Percentiles rank a stretch among this genome's conserved stretches.
Evolutionary conservation across 2,329 filamentous ascomycete genomes (phyloP).

Genomic region (Paracorniculantispora psalliotae): DNA sequence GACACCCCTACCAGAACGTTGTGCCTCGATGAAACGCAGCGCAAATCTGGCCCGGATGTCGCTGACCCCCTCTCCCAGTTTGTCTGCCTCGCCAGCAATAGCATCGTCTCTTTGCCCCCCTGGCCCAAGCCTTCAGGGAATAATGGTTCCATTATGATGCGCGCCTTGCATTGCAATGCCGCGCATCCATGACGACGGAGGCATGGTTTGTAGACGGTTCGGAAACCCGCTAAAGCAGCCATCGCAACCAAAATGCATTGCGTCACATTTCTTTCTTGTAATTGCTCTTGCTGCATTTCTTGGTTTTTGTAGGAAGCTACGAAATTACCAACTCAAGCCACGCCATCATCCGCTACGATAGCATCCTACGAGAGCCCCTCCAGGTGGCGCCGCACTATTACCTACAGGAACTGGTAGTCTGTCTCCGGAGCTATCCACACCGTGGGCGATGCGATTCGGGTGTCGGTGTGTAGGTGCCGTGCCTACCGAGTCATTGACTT

Average conservation of each 20-base stretch:
- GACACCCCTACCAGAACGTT: constrained; percentile 2
- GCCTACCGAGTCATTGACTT: not conserved
- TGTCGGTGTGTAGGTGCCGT: not conserved
- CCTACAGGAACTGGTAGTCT: not conserved
- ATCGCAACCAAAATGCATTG: not conserved
- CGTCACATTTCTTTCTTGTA: not conserved
- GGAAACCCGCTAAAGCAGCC: not conserved
- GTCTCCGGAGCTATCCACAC: not conserved
- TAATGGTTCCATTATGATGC: not conserved
- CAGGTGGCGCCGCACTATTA: not conserved
- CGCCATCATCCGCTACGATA: not conserved
- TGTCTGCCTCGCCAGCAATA: not conserved
- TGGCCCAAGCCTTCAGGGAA: not conserved
- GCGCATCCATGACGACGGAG: not conserved
- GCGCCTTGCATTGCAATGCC: not conserved
- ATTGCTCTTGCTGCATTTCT: not conserved
- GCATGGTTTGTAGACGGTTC: not conserved
- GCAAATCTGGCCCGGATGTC: constrained; percentile 3
- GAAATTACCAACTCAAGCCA: not conserved
- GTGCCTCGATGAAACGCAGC: not conserved
- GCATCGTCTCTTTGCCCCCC: no score
- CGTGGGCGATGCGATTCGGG: not conserved
- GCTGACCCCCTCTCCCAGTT: not conserved
- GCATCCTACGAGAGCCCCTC: not conserved
- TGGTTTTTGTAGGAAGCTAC: not conserved